Base-by-base conservation (phyloP, 305 asterid species). In the Stenogyne calaminthoides region DNA sequence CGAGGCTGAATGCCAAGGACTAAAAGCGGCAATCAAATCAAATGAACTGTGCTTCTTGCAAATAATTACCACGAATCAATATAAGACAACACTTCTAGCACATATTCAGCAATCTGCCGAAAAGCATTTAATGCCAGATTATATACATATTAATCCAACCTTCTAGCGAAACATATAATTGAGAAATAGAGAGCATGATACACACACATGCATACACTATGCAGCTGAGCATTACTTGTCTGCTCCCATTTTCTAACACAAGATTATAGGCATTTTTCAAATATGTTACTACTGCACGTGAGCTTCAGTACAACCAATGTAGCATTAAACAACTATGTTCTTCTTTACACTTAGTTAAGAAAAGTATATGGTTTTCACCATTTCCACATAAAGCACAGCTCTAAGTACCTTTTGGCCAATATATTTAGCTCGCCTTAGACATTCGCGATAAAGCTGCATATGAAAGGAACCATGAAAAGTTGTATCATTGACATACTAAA, bases 341-440 rank as follows among this genome's bases (percentile, higher is more conserved):
- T 36, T 29, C 56, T 22, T 20, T 20, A 42, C n/a, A 14, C 36
- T 22, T 47, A 11, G 29, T 10, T 15, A 36, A 22, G 16, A 60
- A 58, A 25, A 61, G 9, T 55, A 32, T 37, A 49, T 27, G 27
- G 61, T 1, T 46, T 64, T 71, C 40, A 71, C 11, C 63, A 51
- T 49, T 51, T 51, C 37, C 65, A 62, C 20, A 20, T 7, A 55
- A 47, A 63, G 62, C 39, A 39, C 25, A 61, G 55, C 14, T 78
- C 6, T 20, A 76, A 16, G 52, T 85, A 90, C 96, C 97, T 90
- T 87, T 46, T 82, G 85, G 65, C 97, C 98, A 42, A 92, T 87
- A 77, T 82, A 92, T 76, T 92, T 92, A 69, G 96, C 98, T 75
- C 98, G 88, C 40, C 96, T 79, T 69, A 92, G 85, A 81, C 98